Evolutionary conservation across 306 rosid species (phyloP).

Genomic region (Lagenaria siceraria): DNA sequence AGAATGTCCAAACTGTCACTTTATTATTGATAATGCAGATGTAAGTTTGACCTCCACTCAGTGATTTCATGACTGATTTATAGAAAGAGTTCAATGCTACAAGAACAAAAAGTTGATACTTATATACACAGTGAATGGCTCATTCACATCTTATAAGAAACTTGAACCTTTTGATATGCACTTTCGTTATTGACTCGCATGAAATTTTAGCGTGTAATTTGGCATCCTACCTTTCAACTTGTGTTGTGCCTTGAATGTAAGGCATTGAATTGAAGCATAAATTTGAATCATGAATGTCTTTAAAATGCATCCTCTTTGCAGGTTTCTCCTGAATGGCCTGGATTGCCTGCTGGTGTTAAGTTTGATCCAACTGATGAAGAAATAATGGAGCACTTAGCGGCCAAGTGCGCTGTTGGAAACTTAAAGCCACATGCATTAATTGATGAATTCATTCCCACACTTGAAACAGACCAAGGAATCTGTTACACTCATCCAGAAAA

Average conservation of each 20-base stretch:
- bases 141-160: neutral
- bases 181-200: neutral
- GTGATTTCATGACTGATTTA: slow-evolving; percentile 1
- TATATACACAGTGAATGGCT: neutral
- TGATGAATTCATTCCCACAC: slow-evolving; percentile 70
- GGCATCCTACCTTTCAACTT: neutral
- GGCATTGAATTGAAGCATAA: neutral
- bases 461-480: slow-evolving; percentile 58
- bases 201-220: neutral
- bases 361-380: slow-evolving; percentile 81
- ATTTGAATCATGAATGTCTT: neutral
- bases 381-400: slow-evolving; percentile 63
- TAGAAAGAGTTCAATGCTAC: neutral
- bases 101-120: neutral
- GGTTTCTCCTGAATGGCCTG: slow-evolving; percentile 84
- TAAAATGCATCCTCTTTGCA: slow-evolving; percentile 14
- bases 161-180: neutral
- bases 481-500: slow-evolving; percentile 78
- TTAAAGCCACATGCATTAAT: slow-evolving; percentile 44
- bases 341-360: slow-evolving; percentile 79
- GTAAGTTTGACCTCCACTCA: slow-evolving; percentile 35
- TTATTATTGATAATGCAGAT: slow-evolving; percentile 56
- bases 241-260: neutral
- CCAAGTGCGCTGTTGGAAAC: slow-evolving; percentile 55
- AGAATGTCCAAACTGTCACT: slow-evolving; percentile 69